Conservation (phyloP, 208 protist genomes). For the Leishmania gerbilli region DNA sequence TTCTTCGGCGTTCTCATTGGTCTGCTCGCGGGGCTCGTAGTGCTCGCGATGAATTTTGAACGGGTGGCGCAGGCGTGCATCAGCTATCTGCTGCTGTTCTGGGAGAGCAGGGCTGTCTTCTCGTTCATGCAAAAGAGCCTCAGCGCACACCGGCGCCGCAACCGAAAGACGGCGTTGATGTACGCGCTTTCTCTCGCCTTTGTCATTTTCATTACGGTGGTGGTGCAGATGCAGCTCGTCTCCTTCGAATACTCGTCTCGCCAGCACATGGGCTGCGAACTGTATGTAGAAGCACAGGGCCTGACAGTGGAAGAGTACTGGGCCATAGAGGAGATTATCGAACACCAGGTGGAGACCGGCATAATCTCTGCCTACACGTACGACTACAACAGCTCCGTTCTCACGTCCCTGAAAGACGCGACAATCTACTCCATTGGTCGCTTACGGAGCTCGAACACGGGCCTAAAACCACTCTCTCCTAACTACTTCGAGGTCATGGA, state of each 20-base stretch:
- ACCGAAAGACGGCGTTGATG: conserved; percentile 96
- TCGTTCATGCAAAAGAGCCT: conserved; percentile 91
- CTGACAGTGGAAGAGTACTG: conserved; percentile 21
- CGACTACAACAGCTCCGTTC: conserved; percentile 1
- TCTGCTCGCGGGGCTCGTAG: conserved; percentile 89
- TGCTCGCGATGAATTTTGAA: conserved; percentile 94
- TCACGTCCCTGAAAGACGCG: background rate
- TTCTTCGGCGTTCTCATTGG: conserved; percentile 93
- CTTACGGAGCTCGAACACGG: conserved; percentile 11
- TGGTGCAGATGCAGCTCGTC: conserved; percentile 78
- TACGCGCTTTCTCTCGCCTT: conserved; percentile 93
- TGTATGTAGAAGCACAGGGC: conserved; percentile 9
- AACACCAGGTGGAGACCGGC: conserved; percentile 3
- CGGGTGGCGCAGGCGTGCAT: conserved; percentile 53
- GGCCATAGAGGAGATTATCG: conserved; percentile 10
- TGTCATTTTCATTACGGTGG: conserved; percentile 94
- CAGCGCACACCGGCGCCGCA: conserved; percentile 86
- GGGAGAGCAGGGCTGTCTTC: conserved; percentile 78
- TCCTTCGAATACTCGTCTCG: conserved; percentile 36
- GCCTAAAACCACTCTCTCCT: conserved; percentile 40
- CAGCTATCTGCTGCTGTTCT: conserved; percentile 83
- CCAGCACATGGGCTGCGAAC: conserved; percentile 38
- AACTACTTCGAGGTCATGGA: conserved; percentile 68
- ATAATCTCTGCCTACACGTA: conserved; percentile 20
- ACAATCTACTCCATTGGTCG: conserved; percentile 41